Percentiles rank a stretch among this genome's conserved stretches.
Conservation (phyloP, 2,329 filamentous ascomycete species). For the Monilinia vaccinii-corymbosi region DNA sequence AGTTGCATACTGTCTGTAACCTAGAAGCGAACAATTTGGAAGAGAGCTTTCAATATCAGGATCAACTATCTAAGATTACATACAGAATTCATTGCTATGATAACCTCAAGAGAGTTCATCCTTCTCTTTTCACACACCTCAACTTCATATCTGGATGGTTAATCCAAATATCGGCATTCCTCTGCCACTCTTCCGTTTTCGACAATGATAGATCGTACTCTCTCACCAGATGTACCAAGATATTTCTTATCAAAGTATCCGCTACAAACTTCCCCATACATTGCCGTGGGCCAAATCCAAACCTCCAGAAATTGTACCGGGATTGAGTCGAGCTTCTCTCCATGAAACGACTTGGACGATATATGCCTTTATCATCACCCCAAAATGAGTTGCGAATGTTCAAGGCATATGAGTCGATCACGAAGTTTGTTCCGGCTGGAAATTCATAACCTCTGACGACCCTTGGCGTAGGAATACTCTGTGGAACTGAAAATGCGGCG, state of each 20-base stretch:
- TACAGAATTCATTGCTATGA: background rate
- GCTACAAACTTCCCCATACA: constrained; percentile 36
- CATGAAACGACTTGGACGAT: constrained; percentile 30
- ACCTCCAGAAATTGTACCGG: constrained; percentile 36
- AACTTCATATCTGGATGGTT: constrained; percentile 8
- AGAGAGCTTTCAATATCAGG: background rate
- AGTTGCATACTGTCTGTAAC: too few species aligned
- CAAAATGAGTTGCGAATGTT: constrained; percentile 34
- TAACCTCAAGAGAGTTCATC: background rate
- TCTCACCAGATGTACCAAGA: constrained; percentile 9
- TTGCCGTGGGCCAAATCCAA: constrained; percentile 37
- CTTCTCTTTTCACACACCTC: constrained; percentile 2
- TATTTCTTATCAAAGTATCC: constrained; percentile 30
- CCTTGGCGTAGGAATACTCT: constrained; percentile 32
- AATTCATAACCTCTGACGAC: constrained; percentile 30
- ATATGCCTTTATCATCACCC: constrained; percentile 31
- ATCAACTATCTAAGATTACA: background rate
- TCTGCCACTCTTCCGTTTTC: constrained; percentile 3
- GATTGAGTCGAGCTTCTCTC: constrained; percentile 12
- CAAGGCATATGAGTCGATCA: constrained; percentile 37
- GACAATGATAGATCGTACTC: background rate
- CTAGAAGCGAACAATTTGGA: background rate
- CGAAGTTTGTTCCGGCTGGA: constrained; percentile 32
- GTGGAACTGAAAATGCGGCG: constrained; percentile 34
- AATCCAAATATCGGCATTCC: constrained; percentile 6